Evolutionary conservation across 2,329 filamentous ascomycete genomes (phyloP), one percentile per base, ranked within the genome.

Genomic region (Aspergillus piperis): DNA sequence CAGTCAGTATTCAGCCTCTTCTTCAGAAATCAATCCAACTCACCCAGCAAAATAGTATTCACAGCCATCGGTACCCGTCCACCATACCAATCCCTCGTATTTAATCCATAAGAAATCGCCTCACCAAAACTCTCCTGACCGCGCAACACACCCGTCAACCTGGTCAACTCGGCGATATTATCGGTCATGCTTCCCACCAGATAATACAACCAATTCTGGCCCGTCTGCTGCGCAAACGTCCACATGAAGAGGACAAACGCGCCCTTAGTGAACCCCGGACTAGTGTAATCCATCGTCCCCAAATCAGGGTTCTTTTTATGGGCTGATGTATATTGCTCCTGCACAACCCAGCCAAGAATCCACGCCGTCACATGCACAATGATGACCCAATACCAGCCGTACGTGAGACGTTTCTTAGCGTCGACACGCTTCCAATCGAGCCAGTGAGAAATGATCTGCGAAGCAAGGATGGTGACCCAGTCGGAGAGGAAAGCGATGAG

Each of bases 121-220:
- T 81, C 77, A 0, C 75, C 70, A 55, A 80, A 81, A 59, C 77
- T 79, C 61, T 81, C 79, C 48, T 81, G 78, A 0, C 79, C 79
- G 8, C 79, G 69, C 4, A 81, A 64, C 17, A 80, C 76, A 49
- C 78, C 79, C 6, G 77, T 75, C 15, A 78, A 75, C 1, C 79
- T 64, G 68, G 68, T 68, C 2, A 74, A 63, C 62, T 86, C 82
- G 0, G 82, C 82, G 59, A 85, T 84, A 53, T 84, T 84, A 55
- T 85, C 80, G 0, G 82, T 84, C 73, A 80, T 84, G 5, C 80
- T 83, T 0, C 82, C 81, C 1, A 86, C 71, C 17, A 86, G 72
- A 64, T 84, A 85, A 62, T 85, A 85, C 0, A 85, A 73, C 81
- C 81, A 85, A 57, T 84, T 85, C 67, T 85, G 83, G 19, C 84